Evolutionary conservation across 192 early-diverging fungal genomes (phyloP), one percentile per base, ranked within the genome.

Genomic region (Mortierella alpina): DNA sequence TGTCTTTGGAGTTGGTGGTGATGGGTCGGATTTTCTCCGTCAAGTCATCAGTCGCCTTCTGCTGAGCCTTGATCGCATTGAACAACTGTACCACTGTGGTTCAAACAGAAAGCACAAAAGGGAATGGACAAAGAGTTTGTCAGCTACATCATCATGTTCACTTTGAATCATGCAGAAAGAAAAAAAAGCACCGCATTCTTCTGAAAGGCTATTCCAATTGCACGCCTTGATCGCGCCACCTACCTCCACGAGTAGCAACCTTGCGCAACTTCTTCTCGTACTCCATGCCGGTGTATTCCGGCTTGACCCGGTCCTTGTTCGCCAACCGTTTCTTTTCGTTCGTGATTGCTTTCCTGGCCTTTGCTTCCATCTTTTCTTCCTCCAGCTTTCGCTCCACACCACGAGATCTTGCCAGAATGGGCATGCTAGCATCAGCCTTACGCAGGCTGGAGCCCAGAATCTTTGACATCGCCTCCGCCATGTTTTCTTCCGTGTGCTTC

Each of bases 241-340:
- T 86, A 92, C 93, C 96, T 78, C 97, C 97, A 63, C 89, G 85
- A 9, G 97, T 98, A 5, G 96, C 94, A 7, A 96, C 90, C 87
- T 97, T 97, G 64, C 94, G 84, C 73, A 98, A 76, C 83, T 88
- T 90, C 79, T 95, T 94, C 80, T 98, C 97, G 68, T 95, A 92
- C 53, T 96, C 95, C 79, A 92, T 89, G 47, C 88, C 90, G 41
- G 91, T 86, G 66, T 90, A 87, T n/a, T 92, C 90, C 1, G 91
- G 94, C 52, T 92, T 87, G 9, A 96, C 86, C 47, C 92, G 85
- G 63, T 94, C 95, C 72, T 90, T 88, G 61, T 88, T 86, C 11
- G 83, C 82, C 56, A 91, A 66, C 59, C 82, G 59, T 60, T 91
- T 93, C 76, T 91, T 93, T 60, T 98, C 96, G 23, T 86, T 88